Conservation (phyloP, 2,329 filamentous ascomycete species). For the Aspergillus pseudoterreus region DNA sequence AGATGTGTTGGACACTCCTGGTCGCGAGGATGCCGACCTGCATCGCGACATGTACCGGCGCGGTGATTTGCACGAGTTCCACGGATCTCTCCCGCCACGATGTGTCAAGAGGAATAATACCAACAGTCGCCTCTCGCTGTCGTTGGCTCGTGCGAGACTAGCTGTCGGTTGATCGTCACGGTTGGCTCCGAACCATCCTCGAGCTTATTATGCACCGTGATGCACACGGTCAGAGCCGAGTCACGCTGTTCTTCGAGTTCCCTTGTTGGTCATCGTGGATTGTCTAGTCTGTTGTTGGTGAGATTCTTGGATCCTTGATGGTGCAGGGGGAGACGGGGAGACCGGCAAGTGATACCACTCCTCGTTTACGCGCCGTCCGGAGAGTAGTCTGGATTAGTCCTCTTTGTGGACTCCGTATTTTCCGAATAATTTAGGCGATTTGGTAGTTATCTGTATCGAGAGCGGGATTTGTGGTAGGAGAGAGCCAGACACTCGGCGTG, state of each 20-base stretch:
- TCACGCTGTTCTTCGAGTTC: too few relatives aligned
- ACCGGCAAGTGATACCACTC: too few relatives aligned
- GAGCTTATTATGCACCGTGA: slow-evolving; percentile 23
- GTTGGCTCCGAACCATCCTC: slow-evolving; percentile 15
- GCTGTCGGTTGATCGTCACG: slow-evolving; percentile 23
- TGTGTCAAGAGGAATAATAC: slow-evolving; percentile 1
- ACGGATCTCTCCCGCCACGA: background rate
- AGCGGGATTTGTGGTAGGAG: too few relatives aligned
- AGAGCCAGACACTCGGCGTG: too few relatives aligned
- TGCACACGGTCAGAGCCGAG: slow-evolving; percentile 1
- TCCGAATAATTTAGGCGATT: too few relatives aligned
- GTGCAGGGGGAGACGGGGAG: background rate
- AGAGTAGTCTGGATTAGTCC: too few relatives aligned
- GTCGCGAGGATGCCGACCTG: background rate
- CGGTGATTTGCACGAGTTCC: background rate
- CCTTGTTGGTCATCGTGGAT: too few relatives aligned
- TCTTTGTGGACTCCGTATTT: too few relatives aligned
- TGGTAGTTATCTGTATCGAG: too few relatives aligned
- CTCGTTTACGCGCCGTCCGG: too few relatives aligned
- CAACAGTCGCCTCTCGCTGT: slow-evolving; percentile 1
- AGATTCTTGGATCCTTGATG: background rate
- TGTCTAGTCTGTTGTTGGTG: background rate
- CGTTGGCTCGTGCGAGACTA: slow-evolving; percentile 9
- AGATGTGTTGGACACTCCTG: slow-evolving; percentile 1
- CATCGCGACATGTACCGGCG: background rate